Evolutionary conservation across 306 rosid species (phyloP), one percentile per base, ranked within the genome.

Genomic region (Vicia faba): DNA sequence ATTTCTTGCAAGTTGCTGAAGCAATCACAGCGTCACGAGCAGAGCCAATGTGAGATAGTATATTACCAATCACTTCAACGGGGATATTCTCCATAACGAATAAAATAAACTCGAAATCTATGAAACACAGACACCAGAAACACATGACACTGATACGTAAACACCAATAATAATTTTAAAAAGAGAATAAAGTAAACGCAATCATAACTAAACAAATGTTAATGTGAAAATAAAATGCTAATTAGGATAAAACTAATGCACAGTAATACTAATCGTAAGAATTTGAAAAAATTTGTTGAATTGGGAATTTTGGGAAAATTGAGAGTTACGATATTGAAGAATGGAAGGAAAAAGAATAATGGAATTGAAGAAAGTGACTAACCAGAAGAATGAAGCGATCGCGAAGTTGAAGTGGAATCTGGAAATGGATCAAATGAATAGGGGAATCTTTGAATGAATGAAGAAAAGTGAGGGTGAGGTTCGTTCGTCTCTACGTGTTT

Each of bases 21-120:
- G 95, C 98, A 64, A 85, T 59, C 61, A 89, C 92, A 55, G 86
- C 89, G 56, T 89, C 92, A 5, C 98, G 84, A 13, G 96, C 98
- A 33, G 86, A 87, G 28, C 70, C 77, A 0, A 92, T 75, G 67
- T 59, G 84, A 11, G 95, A 89, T 19, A 89, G 74, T 62, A 92
- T 87, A 54, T 87, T 89, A 11, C 98, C 95, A 23, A 92, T 81
- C 72, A 89, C 95, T 73, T 92, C 96, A 71, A 92, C 87, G 4
- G 96, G 96, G 72, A 89, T 88, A 25, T 83, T 39, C 61, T 89
- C 98, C 92, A 91, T 49, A 49, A n/a, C 0, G 38, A 31, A 31
- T 31, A 31, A 31, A 31, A 31, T 31, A 31, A 31, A 33, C 38
- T 33, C 38, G 1, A 2, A 33, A 7, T 25, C 28, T 25, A 25